These are phyloP conservation scores for Sugiyamaella neomexicana DNA, from an alignment of 1,139 yeast genomes.

Conservation along the genomic window DNA sequence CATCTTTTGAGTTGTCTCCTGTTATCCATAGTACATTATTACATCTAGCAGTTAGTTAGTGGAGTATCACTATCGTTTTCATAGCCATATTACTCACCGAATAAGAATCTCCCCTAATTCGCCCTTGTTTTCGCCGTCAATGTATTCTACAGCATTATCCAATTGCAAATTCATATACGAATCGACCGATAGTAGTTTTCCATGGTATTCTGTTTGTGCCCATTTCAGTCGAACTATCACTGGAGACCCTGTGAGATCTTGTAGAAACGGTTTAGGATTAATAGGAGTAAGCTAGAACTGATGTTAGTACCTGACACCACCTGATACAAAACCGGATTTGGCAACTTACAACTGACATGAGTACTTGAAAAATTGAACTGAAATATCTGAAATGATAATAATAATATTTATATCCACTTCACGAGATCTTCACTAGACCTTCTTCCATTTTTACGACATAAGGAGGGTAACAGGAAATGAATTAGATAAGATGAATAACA, in stretches of 20 bases:
- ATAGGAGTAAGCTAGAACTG: constrained; percentile 61
- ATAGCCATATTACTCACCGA: constrained; percentile 45
- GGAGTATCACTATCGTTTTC: neutral
- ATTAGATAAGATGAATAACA: neutral
- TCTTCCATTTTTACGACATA: neutral
- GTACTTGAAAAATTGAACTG: neutral
- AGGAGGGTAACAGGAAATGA: neutral
- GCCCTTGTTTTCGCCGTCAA: constrained; percentile 56
- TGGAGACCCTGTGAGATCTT: constrained; percentile 64
- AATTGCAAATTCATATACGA: constrained; percentile 90
- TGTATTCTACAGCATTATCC: constrained; percentile 64
- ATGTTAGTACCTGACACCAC: constrained; percentile 5
- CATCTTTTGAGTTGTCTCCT: constrained; percentile 26
- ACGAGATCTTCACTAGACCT: neutral
- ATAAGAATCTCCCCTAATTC: constrained; percentile 79
- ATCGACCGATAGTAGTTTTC: constrained; percentile 78
- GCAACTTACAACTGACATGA: constrained; percentile 5
- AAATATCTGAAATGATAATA: neutral
- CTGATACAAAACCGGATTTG: neutral
- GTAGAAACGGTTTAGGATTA: constrained; percentile 89
- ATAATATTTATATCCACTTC: neutral
- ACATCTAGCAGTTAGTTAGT: constrained; percentile 37
- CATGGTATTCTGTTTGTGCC: constrained; percentile 88
- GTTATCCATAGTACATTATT: constrained; percentile 48
- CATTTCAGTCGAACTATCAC: constrained; percentile 91